These are phyloP conservation scores for Penicillium frequentans DNA, from an alignment of 2,329 filamentous ascomycete genomes.

Conservation along the genomic window DNA sequence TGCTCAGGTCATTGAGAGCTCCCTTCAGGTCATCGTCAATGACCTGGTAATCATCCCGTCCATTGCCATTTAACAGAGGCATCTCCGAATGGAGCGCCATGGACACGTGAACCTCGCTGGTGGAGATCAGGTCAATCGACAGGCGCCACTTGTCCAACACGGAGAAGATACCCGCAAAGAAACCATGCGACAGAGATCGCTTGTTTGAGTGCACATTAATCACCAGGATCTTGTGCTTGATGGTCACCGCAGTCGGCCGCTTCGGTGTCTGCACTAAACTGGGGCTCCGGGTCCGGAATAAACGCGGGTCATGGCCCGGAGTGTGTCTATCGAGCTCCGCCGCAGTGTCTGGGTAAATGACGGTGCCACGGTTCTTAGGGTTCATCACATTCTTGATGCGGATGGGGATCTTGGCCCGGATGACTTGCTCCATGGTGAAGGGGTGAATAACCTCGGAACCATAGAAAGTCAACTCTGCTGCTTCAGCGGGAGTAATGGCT, in stretches of 20 bases:
- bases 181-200: slow-evolving; percentile 91
- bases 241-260: slow-evolving; percentile 85
- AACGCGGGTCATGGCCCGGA: slow-evolving; percentile 59
- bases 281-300: slow-evolving; percentile 49
- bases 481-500: slow-evolving; percentile 89
- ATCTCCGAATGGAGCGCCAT: slow-evolving; percentile 88
- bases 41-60: slow-evolving; percentile 53
- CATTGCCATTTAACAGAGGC: slow-evolving; percentile 51
- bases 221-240: slow-evolving; percentile 95
- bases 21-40: slow-evolving; percentile 63
- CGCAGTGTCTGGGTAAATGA: slow-evolving; percentile 72
- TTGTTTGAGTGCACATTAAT: slow-evolving; percentile 99
- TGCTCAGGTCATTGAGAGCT: slow-evolving; percentile 70
- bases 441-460: slow-evolving; percentile 97
- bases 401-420: slow-evolving; percentile 64
- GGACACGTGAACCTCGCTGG: slow-evolving; percentile 93
- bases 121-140: slow-evolving; percentile 94
- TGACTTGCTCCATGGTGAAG: slow-evolving; percentile 94
- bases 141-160: slow-evolving; percentile 84
- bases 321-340: slow-evolving; percentile 51
- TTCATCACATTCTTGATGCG: slow-evolving; percentile 72
- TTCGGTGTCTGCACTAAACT: slow-evolving; percentile 61
- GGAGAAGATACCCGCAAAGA: slow-evolving; percentile 90
- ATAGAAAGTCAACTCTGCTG: slow-evolving; percentile 92
- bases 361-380: slow-evolving; percentile 60